These are phyloP conservation scores for Coemansia sp. DNA, from an alignment of 192 early-diverging fungal species.

Conservation along the genomic window DNA sequence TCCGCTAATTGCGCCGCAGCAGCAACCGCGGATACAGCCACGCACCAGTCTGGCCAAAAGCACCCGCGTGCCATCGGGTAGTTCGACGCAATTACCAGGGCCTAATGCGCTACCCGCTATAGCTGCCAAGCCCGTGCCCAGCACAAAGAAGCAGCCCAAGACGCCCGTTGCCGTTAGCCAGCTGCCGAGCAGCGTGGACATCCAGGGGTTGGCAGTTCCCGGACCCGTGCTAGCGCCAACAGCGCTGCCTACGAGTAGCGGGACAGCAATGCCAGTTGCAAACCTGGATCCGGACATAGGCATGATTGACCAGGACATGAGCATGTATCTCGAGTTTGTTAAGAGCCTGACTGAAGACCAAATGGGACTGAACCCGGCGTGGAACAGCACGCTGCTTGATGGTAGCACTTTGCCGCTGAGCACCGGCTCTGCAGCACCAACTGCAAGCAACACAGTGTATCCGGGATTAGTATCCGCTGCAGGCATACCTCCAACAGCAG, in stretches of 20 bases:
- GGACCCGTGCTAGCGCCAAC: not conserved
- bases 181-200: too few species aligned
- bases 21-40: not conserved
- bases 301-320: slow-evolving; percentile 36
- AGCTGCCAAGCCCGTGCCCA: not conserved
- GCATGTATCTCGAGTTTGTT: slow-evolving; percentile 40
- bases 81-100: not conserved
- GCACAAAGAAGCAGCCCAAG: not conserved
- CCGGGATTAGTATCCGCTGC: not conserved
- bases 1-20: not conserved
- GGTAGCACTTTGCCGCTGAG: not conserved
- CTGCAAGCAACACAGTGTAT: not conserved
- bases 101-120: not conserved
- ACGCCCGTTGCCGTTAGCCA: not conserved
- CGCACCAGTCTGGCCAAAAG: not conserved
- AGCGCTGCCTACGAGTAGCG: not conserved
- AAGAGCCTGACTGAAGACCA: slow-evolving; percentile 35
- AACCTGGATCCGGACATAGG: slow-evolving; percentile 8
- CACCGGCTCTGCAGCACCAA: not conserved
- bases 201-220: not conserved
- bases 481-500: not conserved
- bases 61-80: not conserved
- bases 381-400: slow-evolving; percentile 32
- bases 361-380: slow-evolving; percentile 20
- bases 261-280: not conserved